Conservation (phyloP, 2,329 filamentous ascomycete species). For the Ascomycota sp. region DNA sequence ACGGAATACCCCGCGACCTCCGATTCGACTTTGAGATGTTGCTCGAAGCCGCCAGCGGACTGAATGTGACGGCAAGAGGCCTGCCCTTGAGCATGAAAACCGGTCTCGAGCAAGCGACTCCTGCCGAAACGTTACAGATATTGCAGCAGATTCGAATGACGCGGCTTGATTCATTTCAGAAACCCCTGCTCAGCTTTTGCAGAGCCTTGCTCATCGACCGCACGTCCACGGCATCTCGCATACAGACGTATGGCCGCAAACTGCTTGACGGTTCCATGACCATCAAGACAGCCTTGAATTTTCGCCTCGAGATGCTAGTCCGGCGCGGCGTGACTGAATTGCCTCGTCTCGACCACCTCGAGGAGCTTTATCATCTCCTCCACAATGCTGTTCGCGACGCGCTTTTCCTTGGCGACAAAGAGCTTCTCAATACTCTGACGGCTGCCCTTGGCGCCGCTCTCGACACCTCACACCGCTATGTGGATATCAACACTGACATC, state of each 20-base stretch:
- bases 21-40: conserved; percentile 12
- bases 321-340: conserved; percentile 7
- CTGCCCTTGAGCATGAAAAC: conserved; percentile 9
- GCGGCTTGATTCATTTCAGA: conserved; percentile 6
- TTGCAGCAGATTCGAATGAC: conserved; percentile 11
- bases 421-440: conserved; percentile 14
- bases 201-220: conserved; percentile 9
- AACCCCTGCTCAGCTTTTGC: conserved; percentile 9
- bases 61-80: neutral
- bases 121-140: conserved; percentile 10
- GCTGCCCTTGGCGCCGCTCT: conserved; percentile 10
- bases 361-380: conserved; percentile 7
- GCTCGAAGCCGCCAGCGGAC: conserved; percentile 5
- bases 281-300: conserved; percentile 8
- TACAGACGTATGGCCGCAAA: conserved; percentile 7
- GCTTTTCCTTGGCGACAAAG: conserved; percentile 10
- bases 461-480: conserved; percentile 6
- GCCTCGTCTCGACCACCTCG: conserved; percentile 6
- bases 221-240: conserved; percentile 7
- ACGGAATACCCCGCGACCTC: conserved; percentile 10
- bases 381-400: conserved; percentile 8
- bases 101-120: conserved; percentile 9
- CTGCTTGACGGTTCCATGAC: conserved; percentile 7
- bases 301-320: conserved; percentile 7
- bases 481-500: conserved; percentile 28